A percentile compares a stretch with the other conserved stretches of the same genome.
These are phyloP conservation scores for Trichoderma polysporum DNA, from an alignment of 2,329 filamentous ascomycete genomes.

Conservation along the genomic window DNA sequence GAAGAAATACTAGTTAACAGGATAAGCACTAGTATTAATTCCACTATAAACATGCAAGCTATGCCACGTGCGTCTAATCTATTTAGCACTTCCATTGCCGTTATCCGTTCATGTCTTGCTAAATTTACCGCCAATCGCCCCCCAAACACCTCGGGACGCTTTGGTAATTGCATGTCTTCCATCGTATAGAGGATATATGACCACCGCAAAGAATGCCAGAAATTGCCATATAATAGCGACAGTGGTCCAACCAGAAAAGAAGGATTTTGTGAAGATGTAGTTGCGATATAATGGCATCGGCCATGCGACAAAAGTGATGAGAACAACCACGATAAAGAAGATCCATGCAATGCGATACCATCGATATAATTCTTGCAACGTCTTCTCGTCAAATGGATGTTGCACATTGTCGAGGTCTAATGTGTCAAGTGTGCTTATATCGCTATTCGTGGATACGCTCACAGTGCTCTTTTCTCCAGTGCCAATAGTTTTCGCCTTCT, in stretches of 20 bases:
- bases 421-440: background rate
- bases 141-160: slow-evolving; percentile 5
- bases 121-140: background rate
- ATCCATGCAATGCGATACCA: slow-evolving; percentile 19
- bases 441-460: background rate
- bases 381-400: slow-evolving; percentile 9
- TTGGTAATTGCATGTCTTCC: slow-evolving; percentile 13
- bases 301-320: slow-evolving; percentile 16
- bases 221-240: slow-evolving; percentile 18
- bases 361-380: background rate
- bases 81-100: background rate
- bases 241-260: slow-evolving; percentile 14
- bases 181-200: slow-evolving; percentile 1
- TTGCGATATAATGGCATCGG: slow-evolving; percentile 18
- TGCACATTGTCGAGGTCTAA: slow-evolving; percentile 5
- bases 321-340: slow-evolving; percentile 7
- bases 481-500: background rate
- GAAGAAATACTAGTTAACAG: background rate
- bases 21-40: background rate
- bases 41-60: background rate
- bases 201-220: slow-evolving; percentile 15
- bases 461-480: background rate
- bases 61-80: background rate
- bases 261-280: slow-evolving; percentile 15
- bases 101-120: background rate